phyloP scores from a whole-genome alignment of 805 yeast genomes.

The Metschnikowia cerradonensis region DNA sequence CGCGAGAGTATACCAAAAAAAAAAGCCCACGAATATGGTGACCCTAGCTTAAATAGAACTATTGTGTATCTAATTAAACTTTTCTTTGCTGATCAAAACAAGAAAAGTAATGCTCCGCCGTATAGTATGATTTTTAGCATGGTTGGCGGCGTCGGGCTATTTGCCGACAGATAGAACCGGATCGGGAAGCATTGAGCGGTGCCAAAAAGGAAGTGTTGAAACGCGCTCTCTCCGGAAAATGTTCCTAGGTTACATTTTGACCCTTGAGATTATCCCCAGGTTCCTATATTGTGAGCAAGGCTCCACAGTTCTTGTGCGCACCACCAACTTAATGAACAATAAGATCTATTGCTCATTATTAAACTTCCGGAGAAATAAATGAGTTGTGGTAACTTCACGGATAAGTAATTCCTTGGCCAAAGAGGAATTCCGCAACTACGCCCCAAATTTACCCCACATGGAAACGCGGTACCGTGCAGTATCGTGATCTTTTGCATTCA shows the following conservation, averaged over 20 bases:
- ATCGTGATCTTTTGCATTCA: neutral
- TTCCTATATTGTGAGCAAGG: neutral
- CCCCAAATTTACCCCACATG: constrained; percentile 1
- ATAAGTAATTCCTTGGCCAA: too few species aligned
- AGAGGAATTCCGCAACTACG: neutral
- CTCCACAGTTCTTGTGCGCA: neutral
- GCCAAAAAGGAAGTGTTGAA: neutral
- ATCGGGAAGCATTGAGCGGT: neutral
- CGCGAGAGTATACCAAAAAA: too few species aligned
- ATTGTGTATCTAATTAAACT: too few species aligned
- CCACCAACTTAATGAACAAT: neutral
- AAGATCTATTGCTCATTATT: neutral
- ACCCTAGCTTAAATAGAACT: too few species aligned
- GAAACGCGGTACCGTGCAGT: neutral
- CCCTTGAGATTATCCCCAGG: neutral
- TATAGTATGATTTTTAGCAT: too few species aligned
- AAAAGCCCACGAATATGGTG: too few species aligned
- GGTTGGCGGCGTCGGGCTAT: neutral
- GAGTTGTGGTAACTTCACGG: too few species aligned
- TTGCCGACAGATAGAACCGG: neutral
- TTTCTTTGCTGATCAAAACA: too few species aligned
- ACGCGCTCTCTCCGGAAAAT: neutral
- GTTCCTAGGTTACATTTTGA: neutral
- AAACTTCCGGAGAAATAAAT: too few species aligned
- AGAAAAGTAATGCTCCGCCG: too few species aligned